Evolutionary conservation across 2,329 filamentous ascomycete species (phyloP), one percentile per base, ranked within the genome.

Genomic region (Cladosporium halotolerans): DNA sequence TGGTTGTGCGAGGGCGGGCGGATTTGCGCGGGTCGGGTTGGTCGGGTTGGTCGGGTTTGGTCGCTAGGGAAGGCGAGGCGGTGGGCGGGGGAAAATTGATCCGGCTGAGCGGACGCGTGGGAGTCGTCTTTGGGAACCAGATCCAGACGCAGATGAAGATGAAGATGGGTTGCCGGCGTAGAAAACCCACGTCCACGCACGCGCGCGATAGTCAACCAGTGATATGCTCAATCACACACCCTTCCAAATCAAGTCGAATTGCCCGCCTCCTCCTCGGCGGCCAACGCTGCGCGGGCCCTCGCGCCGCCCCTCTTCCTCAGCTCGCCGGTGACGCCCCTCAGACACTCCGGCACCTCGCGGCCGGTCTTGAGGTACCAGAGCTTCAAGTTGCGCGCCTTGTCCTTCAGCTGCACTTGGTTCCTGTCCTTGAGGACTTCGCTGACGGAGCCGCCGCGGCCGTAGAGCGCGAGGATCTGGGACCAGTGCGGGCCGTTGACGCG

Each of bases 331-430:
- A 96, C 90, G 31, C 87, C 88, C 63, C 91, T 85, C 18, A 96
- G 73, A 61, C 93, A 93, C 62, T 88, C 89, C 0, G 90, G 90
- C 68, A 96, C 91, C 63, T 96, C 90, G 4, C 89, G 90, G 49
- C 89, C 89, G 14, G 86, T 92, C 73, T 96, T 96, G 51, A 96
- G 73, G 70, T 95, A 95, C 73, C 93, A 95, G 0, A 96, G 73
- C 69, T 95, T 96, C 45, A 95, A 72, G 59, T 96, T 96, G 46
- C 89, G 79, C 1, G 89, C 89, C 70, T 96, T 96, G 66, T 96
- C 89, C 69, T 96, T 96, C 10, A 95, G 76, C 66, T 95, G 90
- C 0, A 96, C 90, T 65, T 96, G 89, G 42, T 90, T 95, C 33
- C 89, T 81, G 66, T 95, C 90, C 61, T 91, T 92, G 16, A 95